phyloP scores from a whole-genome alignment of 495 filamentous ascomycete genomes.

The Annulohypoxylon bovei region DNA sequence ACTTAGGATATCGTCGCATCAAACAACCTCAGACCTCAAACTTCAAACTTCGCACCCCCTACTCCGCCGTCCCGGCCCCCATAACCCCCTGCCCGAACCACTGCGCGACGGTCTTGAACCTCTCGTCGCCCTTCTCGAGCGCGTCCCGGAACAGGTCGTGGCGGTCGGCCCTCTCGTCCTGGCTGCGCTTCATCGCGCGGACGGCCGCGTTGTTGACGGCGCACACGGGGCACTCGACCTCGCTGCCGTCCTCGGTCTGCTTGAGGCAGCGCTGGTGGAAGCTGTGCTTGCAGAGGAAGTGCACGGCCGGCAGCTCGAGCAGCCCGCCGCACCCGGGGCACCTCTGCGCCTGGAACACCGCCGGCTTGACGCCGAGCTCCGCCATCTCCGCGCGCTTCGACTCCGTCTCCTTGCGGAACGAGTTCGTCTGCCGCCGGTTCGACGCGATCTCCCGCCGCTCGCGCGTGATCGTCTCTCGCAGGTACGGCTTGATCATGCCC shows the following conservation, averaged over 20 bases:
- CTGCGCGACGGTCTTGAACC: conserved; percentile 87
- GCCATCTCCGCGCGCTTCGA: conserved; percentile 79
- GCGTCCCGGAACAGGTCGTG: conserved; percentile 91
- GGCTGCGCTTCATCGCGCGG: conserved; percentile 81
- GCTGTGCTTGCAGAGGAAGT: conserved; percentile 95
- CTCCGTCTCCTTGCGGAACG: conserved; percentile 87
- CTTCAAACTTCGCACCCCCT: background rate
- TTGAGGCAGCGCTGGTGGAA: conserved; percentile 90
- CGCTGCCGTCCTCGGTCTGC: conserved; percentile 56
- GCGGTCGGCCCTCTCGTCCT: conserved; percentile 86
- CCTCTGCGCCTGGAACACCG: conserved; percentile 88
- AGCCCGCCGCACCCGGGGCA: conserved; percentile 80
- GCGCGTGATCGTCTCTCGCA: conserved; percentile 85
- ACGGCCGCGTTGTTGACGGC: conserved; percentile 85
- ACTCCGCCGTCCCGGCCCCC: conserved; percentile 58
- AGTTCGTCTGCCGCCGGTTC: conserved; percentile 83
- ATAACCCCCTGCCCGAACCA: conserved; percentile 97
- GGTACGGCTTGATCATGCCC: conserved; percentile 95
- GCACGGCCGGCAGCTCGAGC: conserved; percentile 87
- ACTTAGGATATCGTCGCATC: conserved; percentile 1
- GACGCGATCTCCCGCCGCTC: conserved; percentile 85
- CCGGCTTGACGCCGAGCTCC: conserved; percentile 78
- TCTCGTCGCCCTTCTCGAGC: conserved; percentile 79
- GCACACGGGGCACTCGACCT: conserved; percentile 86
- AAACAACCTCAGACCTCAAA: background rate